A percentile compares a stretch with the other conserved stretches of the same genome.
Conservation (phyloP, 106 monocot species). For the Chionographis japonica region DNA sequence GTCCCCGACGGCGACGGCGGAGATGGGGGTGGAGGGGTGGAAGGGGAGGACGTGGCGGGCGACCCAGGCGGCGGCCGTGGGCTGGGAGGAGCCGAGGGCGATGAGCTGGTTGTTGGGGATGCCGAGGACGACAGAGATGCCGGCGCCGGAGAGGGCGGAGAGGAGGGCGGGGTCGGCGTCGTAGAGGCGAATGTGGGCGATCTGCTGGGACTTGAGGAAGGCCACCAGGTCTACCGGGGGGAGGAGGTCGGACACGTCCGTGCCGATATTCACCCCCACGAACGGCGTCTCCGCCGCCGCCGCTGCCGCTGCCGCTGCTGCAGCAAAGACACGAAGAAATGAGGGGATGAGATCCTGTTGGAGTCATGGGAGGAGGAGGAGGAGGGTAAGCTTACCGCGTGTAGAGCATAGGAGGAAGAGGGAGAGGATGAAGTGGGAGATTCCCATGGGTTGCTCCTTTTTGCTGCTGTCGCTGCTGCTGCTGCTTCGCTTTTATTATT, state of each 20-base stretch:
- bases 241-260: slow-evolving; percentile 43
- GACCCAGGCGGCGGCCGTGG: slow-evolving; percentile 58
- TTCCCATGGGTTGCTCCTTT: too few relatives aligned
- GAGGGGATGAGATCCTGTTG: background rate
- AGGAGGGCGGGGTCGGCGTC: slow-evolving; percentile 52
- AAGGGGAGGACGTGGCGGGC: slow-evolving; percentile 49
- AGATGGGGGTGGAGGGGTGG: slow-evolving; percentile 31
- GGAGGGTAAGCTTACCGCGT: background rate
- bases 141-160: slow-evolving; percentile 44
- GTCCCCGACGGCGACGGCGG: slow-evolving; percentile 58
- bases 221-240: slow-evolving; percentile 35
- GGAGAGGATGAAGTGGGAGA: too few relatives aligned
- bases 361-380: slow-evolving; percentile 1
- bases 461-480: too few relatives aligned
- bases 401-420: too few relatives aligned
- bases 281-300: slow-evolving; percentile 26
- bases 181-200: slow-evolving; percentile 69
- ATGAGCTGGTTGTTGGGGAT: slow-evolving; percentile 73
- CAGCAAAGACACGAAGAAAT: background rate
- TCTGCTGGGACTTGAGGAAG: slow-evolving; percentile 53
- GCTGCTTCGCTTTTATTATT: too few relatives aligned
- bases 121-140: slow-evolving; percentile 44
- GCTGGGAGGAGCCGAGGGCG: slow-evolving; percentile 52
- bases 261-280: slow-evolving; percentile 72
- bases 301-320: background rate